phyloP scores from a whole-genome alignment of 495 filamentous ascomycete genomes.

The Haplographium delicatum region DNA sequence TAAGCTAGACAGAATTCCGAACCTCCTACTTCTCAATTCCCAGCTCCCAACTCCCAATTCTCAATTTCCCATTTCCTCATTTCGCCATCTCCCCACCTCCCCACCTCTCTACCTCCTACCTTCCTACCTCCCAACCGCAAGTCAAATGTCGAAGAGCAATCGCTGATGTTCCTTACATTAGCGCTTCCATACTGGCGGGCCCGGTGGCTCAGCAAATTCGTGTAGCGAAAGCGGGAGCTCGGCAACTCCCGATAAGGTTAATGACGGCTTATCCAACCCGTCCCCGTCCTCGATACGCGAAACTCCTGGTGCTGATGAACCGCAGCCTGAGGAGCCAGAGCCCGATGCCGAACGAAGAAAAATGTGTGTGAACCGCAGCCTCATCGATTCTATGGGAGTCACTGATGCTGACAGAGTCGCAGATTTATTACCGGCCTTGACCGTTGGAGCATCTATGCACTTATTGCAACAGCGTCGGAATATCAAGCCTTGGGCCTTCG shows the following conservation, averaged over 20 bases:
- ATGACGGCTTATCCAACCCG: neutral
- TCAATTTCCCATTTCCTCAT: neutral
- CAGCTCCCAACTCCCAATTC: neutral
- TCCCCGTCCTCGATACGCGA: neutral
- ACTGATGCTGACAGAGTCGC: neutral
- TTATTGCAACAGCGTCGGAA: conserved; percentile 2
- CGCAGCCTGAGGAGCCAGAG: neutral
- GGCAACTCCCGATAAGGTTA: neutral
- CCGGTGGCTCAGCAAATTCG: neutral
- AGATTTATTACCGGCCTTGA: conserved; percentile 10
- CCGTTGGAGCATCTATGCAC: conserved; percentile 7
- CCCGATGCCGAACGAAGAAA: conserved; percentile 3
- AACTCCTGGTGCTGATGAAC: neutral
- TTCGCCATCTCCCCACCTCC: neutral
- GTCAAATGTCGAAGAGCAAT: neutral
- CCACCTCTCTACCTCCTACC: neutral
- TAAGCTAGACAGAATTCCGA: neutral
- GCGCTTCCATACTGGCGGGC: neutral
- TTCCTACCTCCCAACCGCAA: neutral
- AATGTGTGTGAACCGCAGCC: neutral
- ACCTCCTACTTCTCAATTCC: neutral
- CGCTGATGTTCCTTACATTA: neutral
- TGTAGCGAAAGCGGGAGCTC: neutral
- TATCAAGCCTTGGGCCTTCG: conserved; percentile 3
- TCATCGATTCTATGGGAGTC: neutral